Evolutionary conservation across 2,329 filamentous ascomycete species (phyloP).

Genomic region (Alternaria conjuncta): DNA sequence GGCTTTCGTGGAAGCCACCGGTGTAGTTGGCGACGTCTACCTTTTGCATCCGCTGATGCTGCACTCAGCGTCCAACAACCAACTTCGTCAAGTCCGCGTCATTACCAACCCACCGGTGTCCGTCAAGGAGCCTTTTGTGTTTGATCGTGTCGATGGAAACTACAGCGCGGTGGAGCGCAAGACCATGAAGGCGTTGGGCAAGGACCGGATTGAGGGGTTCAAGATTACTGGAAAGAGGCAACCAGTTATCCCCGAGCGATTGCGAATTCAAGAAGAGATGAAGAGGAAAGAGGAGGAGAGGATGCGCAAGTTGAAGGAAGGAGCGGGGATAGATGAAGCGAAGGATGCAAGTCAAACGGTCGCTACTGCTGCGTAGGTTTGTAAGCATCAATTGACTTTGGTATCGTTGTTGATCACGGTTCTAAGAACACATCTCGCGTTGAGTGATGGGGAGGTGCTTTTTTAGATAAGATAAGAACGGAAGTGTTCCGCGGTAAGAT

Average conservation of each 20-base stretch:
- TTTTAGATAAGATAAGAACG: neutral
- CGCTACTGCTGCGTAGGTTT: conserved; percentile 2
- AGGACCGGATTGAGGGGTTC: conserved; percentile 59
- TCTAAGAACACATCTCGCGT: neutral
- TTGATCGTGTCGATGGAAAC: conserved; percentile 56
- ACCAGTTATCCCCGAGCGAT: conserved; percentile 57
- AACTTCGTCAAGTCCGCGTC: conserved; percentile 55
- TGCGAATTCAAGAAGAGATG: conserved; percentile 59
- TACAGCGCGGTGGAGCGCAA: conserved; percentile 65
- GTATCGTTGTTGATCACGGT: neutral
- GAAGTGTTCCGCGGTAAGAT: neutral
- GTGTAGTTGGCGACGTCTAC: conserved; percentile 63
- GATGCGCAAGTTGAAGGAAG: conserved; percentile 44
- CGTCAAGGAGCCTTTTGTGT: conserved; percentile 60
- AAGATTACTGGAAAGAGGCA: conserved; percentile 59
- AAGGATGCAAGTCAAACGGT: neutral
- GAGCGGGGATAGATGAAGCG: conserved; percentile 11
- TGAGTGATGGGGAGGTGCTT: neutral
- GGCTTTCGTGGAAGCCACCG: conserved; percentile 62
- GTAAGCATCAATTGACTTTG: neutral
- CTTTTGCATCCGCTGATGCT: conserved; percentile 67
- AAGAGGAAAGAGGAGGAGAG: conserved; percentile 57
- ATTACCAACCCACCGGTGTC: conserved; percentile 64
- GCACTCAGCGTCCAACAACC: conserved; percentile 61
- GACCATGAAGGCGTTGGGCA: conserved; percentile 59